Percentiles rank a stretch among this genome's conserved stretches.
These are phyloP conservation scores for Eucalyptus pauciflora DNA, from an alignment of 345 rosid species.

Conservation along the genomic window DNA sequence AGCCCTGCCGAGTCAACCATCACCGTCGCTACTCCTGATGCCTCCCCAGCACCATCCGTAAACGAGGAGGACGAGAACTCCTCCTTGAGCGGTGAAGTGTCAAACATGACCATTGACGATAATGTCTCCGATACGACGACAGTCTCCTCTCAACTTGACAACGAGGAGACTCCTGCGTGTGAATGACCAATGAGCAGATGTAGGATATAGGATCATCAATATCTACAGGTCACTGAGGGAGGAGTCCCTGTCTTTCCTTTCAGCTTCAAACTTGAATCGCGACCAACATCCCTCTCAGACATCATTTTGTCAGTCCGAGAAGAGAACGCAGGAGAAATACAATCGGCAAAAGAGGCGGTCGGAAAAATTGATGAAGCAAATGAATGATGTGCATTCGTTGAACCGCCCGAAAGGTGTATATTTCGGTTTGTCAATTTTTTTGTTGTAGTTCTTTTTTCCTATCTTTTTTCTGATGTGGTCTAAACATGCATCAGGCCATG, in stretches of 20 bases:
- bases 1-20: constrained; percentile 19
- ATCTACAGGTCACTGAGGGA: neutral
- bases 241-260: neutral
- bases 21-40: constrained; percentile 30
- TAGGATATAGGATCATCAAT: neutral
- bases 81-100: constrained; percentile 49
- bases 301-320: neutral
- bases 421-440: neutral
- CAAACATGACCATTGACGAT: constrained; percentile 44
- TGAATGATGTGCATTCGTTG: neutral
- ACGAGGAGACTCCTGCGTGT: constrained; percentile 14
- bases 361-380: neutral
- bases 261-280: neutral
- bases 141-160: constrained; percentile 34
- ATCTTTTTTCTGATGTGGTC: neutral
- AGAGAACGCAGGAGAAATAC: neutral
- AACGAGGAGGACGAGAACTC: constrained; percentile 63
- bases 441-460: neutral
- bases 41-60: constrained; percentile 64
- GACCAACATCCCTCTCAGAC: neutral
- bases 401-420: neutral
- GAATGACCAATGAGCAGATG: neutral
- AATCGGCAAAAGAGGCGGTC: neutral
- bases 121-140: constrained; percentile 43
- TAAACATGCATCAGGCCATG: neutral